A percentile compares a stretch with the other conserved stretches of the same genome.
These are phyloP conservation scores for Cyberlindnera bimundalis DNA, from an alignment of 805 yeast genomes.

Conservation along the genomic window DNA sequence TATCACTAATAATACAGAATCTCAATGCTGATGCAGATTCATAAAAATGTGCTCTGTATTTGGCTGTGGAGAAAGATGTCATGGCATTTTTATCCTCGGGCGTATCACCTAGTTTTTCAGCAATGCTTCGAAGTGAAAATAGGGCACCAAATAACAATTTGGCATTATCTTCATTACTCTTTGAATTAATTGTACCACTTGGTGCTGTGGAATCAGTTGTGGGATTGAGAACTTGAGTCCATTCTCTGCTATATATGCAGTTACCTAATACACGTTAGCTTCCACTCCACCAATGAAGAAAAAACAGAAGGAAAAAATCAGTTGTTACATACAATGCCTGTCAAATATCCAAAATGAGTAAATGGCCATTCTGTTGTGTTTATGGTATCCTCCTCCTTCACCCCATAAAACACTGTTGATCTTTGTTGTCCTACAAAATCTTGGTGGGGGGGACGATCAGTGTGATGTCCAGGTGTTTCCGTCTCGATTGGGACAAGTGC, in stretches of 20 bases:
- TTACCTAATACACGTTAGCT: no score
- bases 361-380: conserved; percentile 49
- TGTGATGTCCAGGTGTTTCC: conserved; percentile 9
- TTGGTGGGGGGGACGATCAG: no score
- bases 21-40: conserved; percentile 80
- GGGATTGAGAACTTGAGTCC: conserved; percentile 37
- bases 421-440: no score
- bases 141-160: conserved; percentile 84
- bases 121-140: conserved; percentile 72
- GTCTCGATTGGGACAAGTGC: background rate
- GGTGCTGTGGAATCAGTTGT: conserved; percentile 7
- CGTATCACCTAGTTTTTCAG: conserved; percentile 47
- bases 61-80: conserved; percentile 63
- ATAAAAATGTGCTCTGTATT: conserved; percentile 72
- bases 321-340: conserved; percentile 60
- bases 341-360: conserved; percentile 90
- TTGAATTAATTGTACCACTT: conserved; percentile 44
- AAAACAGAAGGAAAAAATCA: no score
- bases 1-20: conserved; percentile 72
- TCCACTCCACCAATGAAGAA: no score
- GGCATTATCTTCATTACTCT: conserved; percentile 64
- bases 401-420: background rate
- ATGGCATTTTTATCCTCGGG: conserved; percentile 35
- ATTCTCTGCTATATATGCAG: conserved; percentile 80
- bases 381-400: background rate